Percentiles rank a stretch among this genome's conserved stretches.
These are phyloP conservation scores for Lophiostoma macrostomum DNA, from an alignment of 495 filamentous ascomycete species.

Conservation along the genomic window DNA sequence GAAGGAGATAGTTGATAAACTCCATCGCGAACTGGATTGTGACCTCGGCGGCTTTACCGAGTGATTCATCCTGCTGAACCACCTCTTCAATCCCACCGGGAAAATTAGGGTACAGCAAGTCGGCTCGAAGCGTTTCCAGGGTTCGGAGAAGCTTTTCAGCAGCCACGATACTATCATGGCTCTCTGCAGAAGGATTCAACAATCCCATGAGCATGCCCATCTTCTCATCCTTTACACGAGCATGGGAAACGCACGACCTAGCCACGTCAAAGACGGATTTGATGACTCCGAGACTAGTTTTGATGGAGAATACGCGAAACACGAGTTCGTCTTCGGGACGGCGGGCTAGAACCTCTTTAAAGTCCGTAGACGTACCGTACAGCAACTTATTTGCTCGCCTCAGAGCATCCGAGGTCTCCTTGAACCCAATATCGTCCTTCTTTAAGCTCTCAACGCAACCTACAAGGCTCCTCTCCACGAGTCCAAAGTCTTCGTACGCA, in stretches of 20 bases:
- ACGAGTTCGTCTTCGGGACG: slow-evolving; percentile 42
- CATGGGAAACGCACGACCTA: background rate
- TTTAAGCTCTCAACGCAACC: slow-evolving; percentile 81
- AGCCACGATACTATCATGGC: background rate
- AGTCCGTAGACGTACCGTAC: background rate
- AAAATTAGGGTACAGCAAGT: slow-evolving; percentile 13
- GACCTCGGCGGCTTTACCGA: background rate
- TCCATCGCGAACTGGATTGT: slow-evolving; percentile 6
- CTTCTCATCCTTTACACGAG: too few species aligned
- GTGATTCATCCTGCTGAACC: background rate
- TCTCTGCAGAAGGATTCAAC: background rate
- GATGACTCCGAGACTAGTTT: slow-evolving; percentile 3
- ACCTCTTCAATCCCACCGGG: slow-evolving; percentile 1
- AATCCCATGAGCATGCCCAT: too few species aligned
- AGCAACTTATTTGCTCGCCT: slow-evolving; percentile 52
- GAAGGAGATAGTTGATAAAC: background rate
- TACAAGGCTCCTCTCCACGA: slow-evolving; percentile 86
- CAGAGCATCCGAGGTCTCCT: slow-evolving; percentile 73
- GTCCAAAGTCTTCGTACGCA: slow-evolving; percentile 84
- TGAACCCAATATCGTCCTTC: slow-evolving; percentile 81
- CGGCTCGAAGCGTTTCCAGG: slow-evolving; percentile 1
- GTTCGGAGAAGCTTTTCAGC: slow-evolving; percentile 7
- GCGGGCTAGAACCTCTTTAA: background rate
- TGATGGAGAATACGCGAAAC: slow-evolving; percentile 12
- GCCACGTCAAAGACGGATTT: slow-evolving; percentile 1